Evolutionary conservation across 2,329 filamentous ascomycete genomes (phyloP), one percentile per base, ranked within the genome.

Genomic region (Cytospora chrysosperma): DNA sequence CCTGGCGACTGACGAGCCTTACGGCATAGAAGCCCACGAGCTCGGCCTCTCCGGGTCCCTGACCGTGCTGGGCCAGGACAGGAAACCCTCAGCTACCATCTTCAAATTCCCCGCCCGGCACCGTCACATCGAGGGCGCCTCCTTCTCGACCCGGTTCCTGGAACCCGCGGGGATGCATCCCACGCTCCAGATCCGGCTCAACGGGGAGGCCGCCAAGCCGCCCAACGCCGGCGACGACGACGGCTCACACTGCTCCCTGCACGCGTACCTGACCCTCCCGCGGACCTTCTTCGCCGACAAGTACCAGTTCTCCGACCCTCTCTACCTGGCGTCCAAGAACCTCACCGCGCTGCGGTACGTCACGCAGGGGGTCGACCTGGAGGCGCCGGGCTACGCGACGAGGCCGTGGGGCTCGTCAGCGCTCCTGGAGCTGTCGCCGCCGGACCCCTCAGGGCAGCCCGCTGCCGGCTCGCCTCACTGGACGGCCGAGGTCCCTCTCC

Each of bases 71-170:
- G 91, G 92, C 26, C 85, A 93, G 70, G 86, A 93, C 70, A 81
- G 82, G 47, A 85, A 87, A 67, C 86, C 91, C 13, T 90, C 89
- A 47, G 84, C 90, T 2, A 90, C 91, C 0, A 79, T 94, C 53
- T 97, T 98, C 78, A 87, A 90, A 51, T 95, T 96, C 68, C 88
- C 91, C 2, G 87, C 92, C 3, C 87, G 93, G 0, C 93, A 97
- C 75, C 78, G 82, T 43, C 86, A 90, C 69, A 79, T 83, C 15
- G 70, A 75, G 1, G 69, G 72, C 24, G 69, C 75, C 0, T 74
- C 77, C 58, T 96, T 92, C 74, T 81, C 79, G 0, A 81, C 87
- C 24, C 76, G 76, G 0, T 93, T 96, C 71, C 73, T 85, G n/a
- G 67, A 79, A 2, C 93, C 93, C 1, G 89, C 88, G 0, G 93